Evolutionary conservation across 768 basidiomycete species (phyloP).

Genomic region (Boletus huronensis): DNA sequence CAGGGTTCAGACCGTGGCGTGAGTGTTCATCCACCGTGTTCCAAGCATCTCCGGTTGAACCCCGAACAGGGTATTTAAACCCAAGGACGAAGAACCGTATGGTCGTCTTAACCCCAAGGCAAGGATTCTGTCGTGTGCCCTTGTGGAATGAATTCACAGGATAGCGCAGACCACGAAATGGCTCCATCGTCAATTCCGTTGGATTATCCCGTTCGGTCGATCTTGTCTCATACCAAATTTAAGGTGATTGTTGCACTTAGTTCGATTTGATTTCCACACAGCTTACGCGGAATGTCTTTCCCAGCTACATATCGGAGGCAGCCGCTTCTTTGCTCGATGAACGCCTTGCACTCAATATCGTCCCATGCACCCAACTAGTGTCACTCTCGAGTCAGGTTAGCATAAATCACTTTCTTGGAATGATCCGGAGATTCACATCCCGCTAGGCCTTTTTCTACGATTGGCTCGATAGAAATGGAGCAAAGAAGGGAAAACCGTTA

Average conservation of each 20-base stretch:
- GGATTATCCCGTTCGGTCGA: constrained; percentile 88
- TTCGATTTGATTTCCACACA: background rate
- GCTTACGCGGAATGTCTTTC: background rate
- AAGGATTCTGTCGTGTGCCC: background rate
- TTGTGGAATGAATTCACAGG: constrained; percentile 1
- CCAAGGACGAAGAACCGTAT: constrained; percentile 89
- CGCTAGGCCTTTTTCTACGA: constrained; percentile 86
- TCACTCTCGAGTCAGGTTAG: constrained; percentile 69
- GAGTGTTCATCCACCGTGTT: constrained; percentile 27
- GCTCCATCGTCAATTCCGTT: constrained; percentile 83
- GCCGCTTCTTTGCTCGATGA: constrained; percentile 82
- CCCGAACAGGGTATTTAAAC: constrained; percentile 74
- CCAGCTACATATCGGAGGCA: constrained; percentile 83
- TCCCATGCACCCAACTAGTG: constrained; percentile 82
- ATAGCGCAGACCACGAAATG: constrained; percentile 73
- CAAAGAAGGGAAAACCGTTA: constrained; percentile 78
- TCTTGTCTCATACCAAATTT: constrained; percentile 87
- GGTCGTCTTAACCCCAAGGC: constrained; percentile 86
- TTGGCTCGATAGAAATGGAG: constrained; percentile 79
- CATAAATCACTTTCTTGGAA: background rate
- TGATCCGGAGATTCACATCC: constrained; percentile 1
- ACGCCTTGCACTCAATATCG: constrained; percentile 71
- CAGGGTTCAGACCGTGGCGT: constrained; percentile 77
- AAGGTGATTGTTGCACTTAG: constrained; percentile 43
- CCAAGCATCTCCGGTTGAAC: constrained; percentile 1